phyloP scores from a whole-genome alignment of 306 rosid genomes.

The Gynostemma pentaphyllum region DNA sequence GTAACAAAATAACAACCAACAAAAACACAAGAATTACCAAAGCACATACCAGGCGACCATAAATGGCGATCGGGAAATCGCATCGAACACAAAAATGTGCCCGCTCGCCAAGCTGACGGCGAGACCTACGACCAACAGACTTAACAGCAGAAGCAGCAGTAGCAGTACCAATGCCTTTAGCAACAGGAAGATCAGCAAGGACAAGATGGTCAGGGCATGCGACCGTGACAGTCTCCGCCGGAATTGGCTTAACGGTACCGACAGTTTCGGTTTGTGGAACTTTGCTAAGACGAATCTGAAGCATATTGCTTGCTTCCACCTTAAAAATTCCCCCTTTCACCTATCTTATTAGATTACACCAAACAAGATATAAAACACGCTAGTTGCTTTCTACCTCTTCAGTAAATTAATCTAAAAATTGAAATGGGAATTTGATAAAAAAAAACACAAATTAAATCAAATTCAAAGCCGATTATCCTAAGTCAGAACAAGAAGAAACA shows the following conservation, averaged over 20 bases:
- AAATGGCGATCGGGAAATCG: conserved; percentile 78
- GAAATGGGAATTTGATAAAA: not conserved
- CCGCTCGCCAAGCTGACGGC: conserved; percentile 95
- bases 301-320: conserved; percentile 53
- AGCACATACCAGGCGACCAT: conserved; percentile 71
- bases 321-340: not conserved
- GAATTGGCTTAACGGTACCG: conserved; percentile 42
- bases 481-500: not conserved
- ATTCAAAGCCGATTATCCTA: not conserved
- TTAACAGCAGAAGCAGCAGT: conserved; percentile 53
- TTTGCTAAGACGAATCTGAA: conserved; percentile 89
- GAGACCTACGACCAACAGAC: conserved; percentile 84
- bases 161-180: conserved; percentile 87
- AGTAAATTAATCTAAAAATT: not conserved
- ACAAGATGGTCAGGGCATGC: conserved; percentile 97
- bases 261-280: conserved; percentile 47
- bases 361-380: not conserved
- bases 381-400: not conserved
- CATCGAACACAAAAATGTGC: conserved; percentile 97
- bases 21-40: not conserved
- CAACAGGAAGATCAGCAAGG: conserved; percentile 95
- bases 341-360: not conserved
- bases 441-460: not conserved
- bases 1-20: not conserved
- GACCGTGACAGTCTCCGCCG: conserved; percentile 72